phyloP scores from a whole-genome alignment of 1,284 basidiomycete genomes.

The Papiliotrema nemorosa region DNA sequence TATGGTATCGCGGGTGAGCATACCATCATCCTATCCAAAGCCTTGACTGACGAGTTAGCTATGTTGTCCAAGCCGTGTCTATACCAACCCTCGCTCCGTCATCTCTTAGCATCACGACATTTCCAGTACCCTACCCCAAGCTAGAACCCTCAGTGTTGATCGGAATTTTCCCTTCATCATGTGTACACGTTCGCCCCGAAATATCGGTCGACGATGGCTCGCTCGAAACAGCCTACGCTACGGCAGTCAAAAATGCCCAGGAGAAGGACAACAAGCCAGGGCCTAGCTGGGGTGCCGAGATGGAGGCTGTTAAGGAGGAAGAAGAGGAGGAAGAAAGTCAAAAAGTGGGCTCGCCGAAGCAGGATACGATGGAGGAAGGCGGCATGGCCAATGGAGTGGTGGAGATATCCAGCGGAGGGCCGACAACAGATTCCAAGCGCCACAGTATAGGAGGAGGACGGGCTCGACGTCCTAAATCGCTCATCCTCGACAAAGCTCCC shows the following conservation, averaged over 20 bases:
- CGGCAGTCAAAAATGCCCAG: conserved; percentile 26
- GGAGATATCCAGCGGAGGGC: background rate
- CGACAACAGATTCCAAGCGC: background rate
- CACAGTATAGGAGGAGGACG: background rate
- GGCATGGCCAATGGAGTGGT: too few species aligned
- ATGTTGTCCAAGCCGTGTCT: conserved; percentile 78
- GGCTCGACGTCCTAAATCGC: conserved; percentile 31
- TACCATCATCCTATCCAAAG: background rate
- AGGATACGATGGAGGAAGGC: background rate
- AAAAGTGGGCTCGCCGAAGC: conserved; percentile 2
- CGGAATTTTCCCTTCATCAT: conserved; percentile 90
- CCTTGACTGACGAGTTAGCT: conserved; percentile 54
- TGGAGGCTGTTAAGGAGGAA: conserved; percentile 68
- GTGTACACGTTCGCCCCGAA: conserved; percentile 84
- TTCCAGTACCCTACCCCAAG: conserved; percentile 21
- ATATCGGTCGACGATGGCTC: conserved; percentile 83
- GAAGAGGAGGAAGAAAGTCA: conserved; percentile 58
- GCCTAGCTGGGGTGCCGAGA: conserved; percentile 33
- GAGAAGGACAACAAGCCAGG: conserved; percentile 16
- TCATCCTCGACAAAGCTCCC: conserved; percentile 22
- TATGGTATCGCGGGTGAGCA: conserved; percentile 84
- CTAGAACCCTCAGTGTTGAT: conserved; percentile 77
- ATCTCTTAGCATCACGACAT: conserved; percentile 37
- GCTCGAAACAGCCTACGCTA: conserved; percentile 58
- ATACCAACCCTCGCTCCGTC: conserved; percentile 56